These are phyloP conservation scores for Ophiosphaerella herpotricha DNA, from an alignment of 2,329 filamentous ascomycete species.

Conservation along the genomic window DNA sequence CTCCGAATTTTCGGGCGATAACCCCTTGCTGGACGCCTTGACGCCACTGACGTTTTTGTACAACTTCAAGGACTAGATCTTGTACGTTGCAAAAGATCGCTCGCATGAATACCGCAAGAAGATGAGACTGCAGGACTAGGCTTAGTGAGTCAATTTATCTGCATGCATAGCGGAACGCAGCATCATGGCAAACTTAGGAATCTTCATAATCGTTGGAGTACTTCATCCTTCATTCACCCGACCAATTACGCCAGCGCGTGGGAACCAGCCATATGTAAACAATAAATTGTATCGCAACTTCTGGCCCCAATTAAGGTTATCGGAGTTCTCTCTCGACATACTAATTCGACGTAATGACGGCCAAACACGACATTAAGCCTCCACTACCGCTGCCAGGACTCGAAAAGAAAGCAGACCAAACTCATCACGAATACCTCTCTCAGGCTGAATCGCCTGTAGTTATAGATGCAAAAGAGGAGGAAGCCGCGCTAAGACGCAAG, in stretches of 20 bases:
- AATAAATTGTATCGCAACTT: not conserved
- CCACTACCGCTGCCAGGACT: conserved; percentile 1
- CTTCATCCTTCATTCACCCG: not conserved
- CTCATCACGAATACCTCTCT: conserved; percentile 22
- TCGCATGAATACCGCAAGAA: not conserved
- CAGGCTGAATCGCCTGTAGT: conserved; percentile 22
- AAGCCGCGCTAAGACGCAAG: conserved; percentile 35
- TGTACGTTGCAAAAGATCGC: not conserved
- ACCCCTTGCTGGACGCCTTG: not conserved
- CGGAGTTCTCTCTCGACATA: not conserved
- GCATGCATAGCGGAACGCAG: too few species aligned
- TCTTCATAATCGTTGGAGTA: not conserved
- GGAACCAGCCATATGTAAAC: not conserved
- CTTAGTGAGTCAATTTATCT: too few species aligned
- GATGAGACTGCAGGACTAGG: not conserved
- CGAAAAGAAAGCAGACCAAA: conserved; percentile 19
- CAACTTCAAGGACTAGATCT: not conserved
- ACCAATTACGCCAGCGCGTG: not conserved
- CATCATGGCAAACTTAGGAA: not conserved
- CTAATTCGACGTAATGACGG: not conserved
- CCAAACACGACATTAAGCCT: conserved; percentile 5
- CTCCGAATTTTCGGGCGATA: not conserved
- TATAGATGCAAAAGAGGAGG: conserved; percentile 25
- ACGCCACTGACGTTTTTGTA: conserved; percentile 1
- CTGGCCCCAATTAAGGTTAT: not conserved